Evolutionary conservation across 495 filamentous ascomycete genomes (phyloP).

Genomic region (Patellaria atrata): DNA sequence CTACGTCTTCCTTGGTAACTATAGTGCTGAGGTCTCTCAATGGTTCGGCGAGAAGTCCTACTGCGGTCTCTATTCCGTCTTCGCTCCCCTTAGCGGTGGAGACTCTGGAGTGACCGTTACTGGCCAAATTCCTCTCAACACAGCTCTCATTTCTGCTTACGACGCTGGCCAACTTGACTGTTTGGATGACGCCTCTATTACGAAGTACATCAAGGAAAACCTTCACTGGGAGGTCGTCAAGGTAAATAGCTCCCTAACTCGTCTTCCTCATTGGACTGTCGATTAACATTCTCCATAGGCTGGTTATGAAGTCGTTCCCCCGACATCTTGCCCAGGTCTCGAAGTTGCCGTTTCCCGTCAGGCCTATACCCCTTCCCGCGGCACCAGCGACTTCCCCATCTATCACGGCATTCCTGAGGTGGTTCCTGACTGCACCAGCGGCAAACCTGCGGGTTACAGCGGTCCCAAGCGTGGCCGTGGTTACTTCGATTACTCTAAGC

Average conservation of each 20-base stretch:
- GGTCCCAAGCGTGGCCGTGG: too few species aligned
- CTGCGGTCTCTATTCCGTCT: constrained; percentile 6
- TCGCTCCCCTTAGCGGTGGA: constrained; percentile 1
- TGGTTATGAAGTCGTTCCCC: constrained; percentile 8
- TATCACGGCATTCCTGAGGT: constrained; percentile 4
- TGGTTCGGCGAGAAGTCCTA: constrained; percentile 15
- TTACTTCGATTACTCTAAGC: too few species aligned
- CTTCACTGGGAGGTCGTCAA: constrained; percentile 15
- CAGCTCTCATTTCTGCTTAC: constrained; percentile 11
- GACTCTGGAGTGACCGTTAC: constrained; percentile 7
- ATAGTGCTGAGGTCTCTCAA: constrained; percentile 4
- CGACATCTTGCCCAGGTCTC: constrained; percentile 7
- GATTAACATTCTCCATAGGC: too few species aligned
- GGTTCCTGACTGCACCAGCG: constrained; percentile 8
- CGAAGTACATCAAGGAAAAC: constrained; percentile 13
- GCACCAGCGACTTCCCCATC: constrained; percentile 11
- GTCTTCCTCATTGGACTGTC: too few species aligned
- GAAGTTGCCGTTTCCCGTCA: constrained; percentile 11
- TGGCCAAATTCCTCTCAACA: constrained; percentile 16
- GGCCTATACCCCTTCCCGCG: constrained; percentile 5
- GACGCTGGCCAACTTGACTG: constrained; percentile 11
- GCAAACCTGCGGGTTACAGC: constrained; percentile 12
- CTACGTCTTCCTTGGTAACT: constrained; percentile 15
- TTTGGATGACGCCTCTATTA: constrained; percentile 7
- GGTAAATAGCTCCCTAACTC: too few species aligned